These are phyloP conservation scores for Starmerella khaoyaiensis DNA, from an alignment of 805 yeast genomes.

Conservation along the genomic window DNA sequence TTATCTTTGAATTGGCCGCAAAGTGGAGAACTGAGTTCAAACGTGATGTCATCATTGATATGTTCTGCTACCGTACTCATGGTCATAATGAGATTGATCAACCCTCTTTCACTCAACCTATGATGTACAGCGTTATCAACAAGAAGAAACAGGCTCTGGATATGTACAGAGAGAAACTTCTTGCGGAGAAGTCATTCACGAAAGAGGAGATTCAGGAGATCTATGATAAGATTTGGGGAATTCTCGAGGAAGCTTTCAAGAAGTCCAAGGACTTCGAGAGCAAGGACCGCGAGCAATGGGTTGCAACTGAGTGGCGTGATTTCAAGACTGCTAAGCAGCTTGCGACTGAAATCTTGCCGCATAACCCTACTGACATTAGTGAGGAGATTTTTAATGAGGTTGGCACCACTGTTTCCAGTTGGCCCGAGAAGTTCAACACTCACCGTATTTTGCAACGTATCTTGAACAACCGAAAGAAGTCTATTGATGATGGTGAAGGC, in stretches of 20 bases:
- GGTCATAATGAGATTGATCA: constrained; percentile 99
- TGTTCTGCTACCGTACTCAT: constrained; percentile 95
- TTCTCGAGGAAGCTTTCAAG: constrained; percentile 76
- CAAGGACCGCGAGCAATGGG: constrained; percentile 79
- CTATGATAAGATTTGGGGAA: constrained; percentile 94
- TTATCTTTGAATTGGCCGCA: constrained; percentile 90
- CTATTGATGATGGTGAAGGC: constrained; percentile 78
- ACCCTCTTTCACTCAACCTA: constrained; percentile 96
- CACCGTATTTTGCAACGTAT: constrained; percentile 96
- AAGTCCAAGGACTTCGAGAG: constrained; percentile 87
- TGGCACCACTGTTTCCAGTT: constrained; percentile 64
- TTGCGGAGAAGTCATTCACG: constrained; percentile 80
- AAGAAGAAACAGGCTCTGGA: constrained; percentile 82
- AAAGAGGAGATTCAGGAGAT: constrained; percentile 86
- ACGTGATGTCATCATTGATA: constrained; percentile 89
- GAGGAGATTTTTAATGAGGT: constrained; percentile 58
- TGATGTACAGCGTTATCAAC: constrained; percentile 87
- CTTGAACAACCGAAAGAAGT: constrained; percentile 70
- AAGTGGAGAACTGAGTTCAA: constrained; percentile 97
- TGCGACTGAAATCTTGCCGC: constrained; percentile 90
- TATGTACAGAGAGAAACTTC: constrained; percentile 64
- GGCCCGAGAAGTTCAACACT: constrained; percentile 77
- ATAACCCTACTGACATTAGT: constrained; percentile 84
- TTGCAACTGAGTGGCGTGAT: constrained; percentile 97
- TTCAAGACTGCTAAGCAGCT: constrained; percentile 95